Evolutionary conservation across 2,329 filamentous ascomycete species (phyloP).

Genomic region (Hypoxylon sp.): DNA sequence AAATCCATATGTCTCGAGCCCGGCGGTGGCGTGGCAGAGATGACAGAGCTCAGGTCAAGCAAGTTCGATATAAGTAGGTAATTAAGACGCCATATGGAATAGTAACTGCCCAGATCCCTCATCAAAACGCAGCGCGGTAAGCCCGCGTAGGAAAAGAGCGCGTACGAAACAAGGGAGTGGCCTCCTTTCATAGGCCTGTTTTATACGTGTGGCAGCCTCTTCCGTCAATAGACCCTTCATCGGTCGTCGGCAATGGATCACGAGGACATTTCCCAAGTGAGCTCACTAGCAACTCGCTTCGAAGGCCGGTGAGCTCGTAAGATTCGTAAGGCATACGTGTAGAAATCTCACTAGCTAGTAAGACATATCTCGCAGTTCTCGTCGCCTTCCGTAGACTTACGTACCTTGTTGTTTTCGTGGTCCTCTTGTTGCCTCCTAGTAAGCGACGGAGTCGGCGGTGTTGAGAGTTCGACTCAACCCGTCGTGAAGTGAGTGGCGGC

Average conservation of each 20-base stretch:
- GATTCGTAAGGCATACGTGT: not conserved
- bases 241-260: not conserved
- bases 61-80: no score
- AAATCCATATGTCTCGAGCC: no score
- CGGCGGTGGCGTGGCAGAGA: no score
- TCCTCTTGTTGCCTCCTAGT: not conserved
- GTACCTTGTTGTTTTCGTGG: not conserved
- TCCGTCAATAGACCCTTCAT: not conserved
- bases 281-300: not conserved
- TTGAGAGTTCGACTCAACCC: not conserved
- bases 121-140: no score
- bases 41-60: no score
- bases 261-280: not conserved
- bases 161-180: not conserved
- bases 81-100: no score
- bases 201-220: not conserved
- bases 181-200: not conserved
- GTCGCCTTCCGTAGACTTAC: not conserved
- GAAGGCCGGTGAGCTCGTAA: not conserved
- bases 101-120: no score
- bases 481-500: not conserved
- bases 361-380: slow-evolving; percentile 2
- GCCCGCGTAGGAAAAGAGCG: no score
- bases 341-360: not conserved
- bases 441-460: not conserved